phyloP scores from a whole-genome alignment of 208 protist genomes.

The Acanthamoeba lenticulata region DNA sequence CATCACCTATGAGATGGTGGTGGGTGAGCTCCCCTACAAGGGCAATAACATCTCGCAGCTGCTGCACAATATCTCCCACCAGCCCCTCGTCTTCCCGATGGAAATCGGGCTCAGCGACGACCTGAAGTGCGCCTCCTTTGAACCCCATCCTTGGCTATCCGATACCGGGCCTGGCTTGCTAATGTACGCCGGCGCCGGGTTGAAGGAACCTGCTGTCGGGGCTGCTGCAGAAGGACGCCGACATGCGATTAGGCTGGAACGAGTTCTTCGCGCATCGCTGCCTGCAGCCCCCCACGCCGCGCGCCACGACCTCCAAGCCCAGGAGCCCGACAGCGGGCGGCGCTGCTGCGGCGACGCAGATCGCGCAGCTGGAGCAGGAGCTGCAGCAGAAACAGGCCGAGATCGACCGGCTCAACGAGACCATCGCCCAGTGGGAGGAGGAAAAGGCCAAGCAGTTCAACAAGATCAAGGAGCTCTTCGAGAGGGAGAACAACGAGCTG shows the following conservation, averaged over 20 bases:
- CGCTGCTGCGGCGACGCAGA: background rate
- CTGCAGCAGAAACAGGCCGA: background rate
- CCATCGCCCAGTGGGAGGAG: slow-evolving; percentile 22
- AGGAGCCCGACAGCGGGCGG: background rate
- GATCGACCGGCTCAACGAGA: slow-evolving; percentile 20
- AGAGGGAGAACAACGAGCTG: slow-evolving; percentile 11
- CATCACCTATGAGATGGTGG: slow-evolving; percentile 43
- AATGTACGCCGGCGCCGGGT: background rate
- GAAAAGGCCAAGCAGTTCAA: slow-evolving; percentile 31
- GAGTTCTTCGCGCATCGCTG: slow-evolving; percentile 38
- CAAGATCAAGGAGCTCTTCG: slow-evolving; percentile 38
- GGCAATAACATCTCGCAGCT: background rate
- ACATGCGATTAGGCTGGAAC: background rate
- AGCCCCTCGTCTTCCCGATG: slow-evolving; percentile 7
- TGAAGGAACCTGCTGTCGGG: background rate
- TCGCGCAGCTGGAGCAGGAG: background rate
- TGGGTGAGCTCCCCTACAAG: slow-evolving; percentile 17
- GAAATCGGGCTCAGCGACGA: background rate
- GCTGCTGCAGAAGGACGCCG: slow-evolving; percentile 15
- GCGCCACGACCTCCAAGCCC: background rate
- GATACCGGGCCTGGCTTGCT: background rate
- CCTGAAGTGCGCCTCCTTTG: background rate
- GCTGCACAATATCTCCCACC: background rate
- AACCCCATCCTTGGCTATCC: too few species aligned
- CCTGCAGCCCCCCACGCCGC: background rate